Evolutionary conservation across 495 filamentous ascomycete species (phyloP).

Genomic region (Penicillium subrubescens): DNA sequence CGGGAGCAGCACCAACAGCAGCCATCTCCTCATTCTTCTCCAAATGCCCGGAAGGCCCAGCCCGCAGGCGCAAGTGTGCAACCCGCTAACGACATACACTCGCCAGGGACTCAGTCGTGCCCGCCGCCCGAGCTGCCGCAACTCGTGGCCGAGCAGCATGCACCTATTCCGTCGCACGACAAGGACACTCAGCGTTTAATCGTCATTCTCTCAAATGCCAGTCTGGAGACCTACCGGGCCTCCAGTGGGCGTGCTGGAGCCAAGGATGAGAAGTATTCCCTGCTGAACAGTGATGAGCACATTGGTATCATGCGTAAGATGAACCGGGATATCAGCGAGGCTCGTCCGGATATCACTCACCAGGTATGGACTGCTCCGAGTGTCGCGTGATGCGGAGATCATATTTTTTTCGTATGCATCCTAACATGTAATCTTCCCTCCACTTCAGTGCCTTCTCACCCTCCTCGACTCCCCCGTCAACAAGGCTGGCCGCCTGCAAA

Average conservation of each 20-base stretch:
- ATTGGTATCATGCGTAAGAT: conserved; percentile 99
- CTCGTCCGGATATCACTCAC: conserved; percentile 95
- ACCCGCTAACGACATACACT: conserved; percentile 28
- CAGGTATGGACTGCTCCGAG: conserved; percentile 64
- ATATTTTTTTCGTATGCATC: not conserved
- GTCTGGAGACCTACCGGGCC: conserved; percentile 93
- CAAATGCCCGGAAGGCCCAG: not conserved
- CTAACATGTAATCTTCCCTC: conserved; percentile 11
- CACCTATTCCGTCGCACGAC: conserved; percentile 79
- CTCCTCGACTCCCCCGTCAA: conserved; percentile 97
- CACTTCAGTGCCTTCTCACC: conserved; percentile 84
- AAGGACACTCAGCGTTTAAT: conserved; percentile 89
- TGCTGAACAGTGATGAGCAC: conserved; percentile 98
- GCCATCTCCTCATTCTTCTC: conserved; percentile 1
- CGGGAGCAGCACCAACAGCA: not conserved
- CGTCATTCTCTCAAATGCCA: conserved; percentile 95
- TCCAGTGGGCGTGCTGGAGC: conserved; percentile 68
- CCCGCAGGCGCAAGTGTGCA: conserved; percentile 7
- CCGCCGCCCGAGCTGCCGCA: conserved; percentile 88
- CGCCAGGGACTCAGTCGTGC: conserved; percentile 82
- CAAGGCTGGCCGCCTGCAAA: conserved; percentile 95
- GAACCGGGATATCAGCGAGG: conserved; percentile 97
- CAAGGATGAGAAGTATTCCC: conserved; percentile 88
- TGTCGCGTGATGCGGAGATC: not conserved
- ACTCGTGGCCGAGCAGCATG: conserved; percentile 88